Evolutionary conservation across 129 eudicot species (phyloP), one percentile per base, ranked within the genome.

Genomic region (Ambrosia trifida): DNA sequence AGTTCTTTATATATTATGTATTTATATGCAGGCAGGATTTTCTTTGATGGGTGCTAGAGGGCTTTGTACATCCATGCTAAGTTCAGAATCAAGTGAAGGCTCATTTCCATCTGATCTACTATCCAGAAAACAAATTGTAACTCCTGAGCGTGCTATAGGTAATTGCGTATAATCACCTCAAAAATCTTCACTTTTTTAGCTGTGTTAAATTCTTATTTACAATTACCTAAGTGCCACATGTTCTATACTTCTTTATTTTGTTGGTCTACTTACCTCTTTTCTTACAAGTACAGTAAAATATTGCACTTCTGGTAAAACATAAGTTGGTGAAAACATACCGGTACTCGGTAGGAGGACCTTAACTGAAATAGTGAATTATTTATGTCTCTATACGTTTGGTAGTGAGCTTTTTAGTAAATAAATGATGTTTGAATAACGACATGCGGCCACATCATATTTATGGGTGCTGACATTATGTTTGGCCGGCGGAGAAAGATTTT

Each of bases 131-230:
- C 66, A 69, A 62, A 77, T 82, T 63, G 2, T 63, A 46, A 58
- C 83, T 69, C 89, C 85, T 4, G 96, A 94, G 41, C 84, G 87
- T 12, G 61, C 76, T 46, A 78, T 83, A 82, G 98, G 97, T 94
- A 85, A 38, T 33, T 52, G 69, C 45, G 36, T 33, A 62, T 9
- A 32, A 71, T 57, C 41, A 56, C 75, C 24, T 71, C 5, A 38
- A 71, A 30, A 30, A 30, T 13, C 5, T 53, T 69, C 38, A 47
- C 5, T 38, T 19, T 9, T 54, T 56, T 35, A 28, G 51, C 0
- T 30, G 43, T 40, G 17, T 32, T 36, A 11, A 44, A 13, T 67
- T 36, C 18, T 16, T 24, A 40, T 14, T 11, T 67, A 2, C 4
- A 8, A 7, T 51, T 19, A 7, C 32, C 18, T 5, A 16, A 59